phyloP scores from a whole-genome alignment of 208 protist genomes.

The Trichomonas vaginalis region DNA sequence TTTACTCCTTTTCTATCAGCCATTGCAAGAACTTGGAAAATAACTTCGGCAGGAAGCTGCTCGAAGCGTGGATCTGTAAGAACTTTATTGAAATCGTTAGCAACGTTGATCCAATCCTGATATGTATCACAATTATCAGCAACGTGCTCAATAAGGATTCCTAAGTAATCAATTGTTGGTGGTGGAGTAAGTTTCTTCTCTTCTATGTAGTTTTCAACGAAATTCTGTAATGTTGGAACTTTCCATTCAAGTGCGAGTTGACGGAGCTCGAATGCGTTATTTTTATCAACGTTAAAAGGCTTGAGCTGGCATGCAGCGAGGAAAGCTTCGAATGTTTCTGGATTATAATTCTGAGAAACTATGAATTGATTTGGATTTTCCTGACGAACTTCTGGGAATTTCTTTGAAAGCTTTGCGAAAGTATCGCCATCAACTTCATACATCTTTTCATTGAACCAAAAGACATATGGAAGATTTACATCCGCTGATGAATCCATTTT shows the following conservation, averaged over 20 bases:
- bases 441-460: neutral
- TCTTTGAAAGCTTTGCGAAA: neutral
- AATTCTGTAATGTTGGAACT: neutral
- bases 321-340: neutral
- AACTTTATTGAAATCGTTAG: neutral
- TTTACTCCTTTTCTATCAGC: neutral
- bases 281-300: neutral
- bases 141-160: neutral
- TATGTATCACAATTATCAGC: neutral
- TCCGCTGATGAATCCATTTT: neutral
- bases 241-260: neutral
- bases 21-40: neutral
- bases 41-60: neutral
- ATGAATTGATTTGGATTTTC: neutral
- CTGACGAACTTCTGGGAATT: neutral
- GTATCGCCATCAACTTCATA: neutral
- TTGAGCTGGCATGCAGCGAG: neutral
- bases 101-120: neutral
- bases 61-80: neutral
- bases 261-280: neutral
- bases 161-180: neutral
- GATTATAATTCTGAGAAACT: neutral
- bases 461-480: neutral
- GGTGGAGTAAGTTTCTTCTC: neutral
- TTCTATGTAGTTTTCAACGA: conserved; percentile 6